phyloP scores from a whole-genome alignment of 2,329 filamentous ascomycete species.

The Colletotrichum siamense region DNA sequence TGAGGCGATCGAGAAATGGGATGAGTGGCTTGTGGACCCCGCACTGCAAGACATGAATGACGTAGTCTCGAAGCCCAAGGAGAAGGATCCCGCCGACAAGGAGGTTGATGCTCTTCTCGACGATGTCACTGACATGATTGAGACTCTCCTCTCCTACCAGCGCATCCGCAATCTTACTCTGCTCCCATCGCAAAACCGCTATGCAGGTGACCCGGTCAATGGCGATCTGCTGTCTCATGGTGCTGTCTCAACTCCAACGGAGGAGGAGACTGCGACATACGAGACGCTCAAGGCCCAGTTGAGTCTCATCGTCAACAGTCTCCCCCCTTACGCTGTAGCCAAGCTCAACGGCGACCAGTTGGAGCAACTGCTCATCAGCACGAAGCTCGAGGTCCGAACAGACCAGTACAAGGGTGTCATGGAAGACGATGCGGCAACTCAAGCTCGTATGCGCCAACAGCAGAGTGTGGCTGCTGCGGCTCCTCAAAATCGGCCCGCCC shows the following conservation, averaged over 20 bases:
- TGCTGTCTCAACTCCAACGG: constrained; percentile 69
- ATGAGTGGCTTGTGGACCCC: constrained; percentile 63
- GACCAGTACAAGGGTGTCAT: constrained; percentile 79
- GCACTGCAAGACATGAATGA: constrained; percentile 49
- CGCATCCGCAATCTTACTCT: constrained; percentile 77
- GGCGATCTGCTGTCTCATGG: constrained; percentile 73
- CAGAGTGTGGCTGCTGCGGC: constrained; percentile 31
- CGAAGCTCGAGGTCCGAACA: constrained; percentile 74
- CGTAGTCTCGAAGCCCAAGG: constrained; percentile 53
- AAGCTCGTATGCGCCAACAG: constrained; percentile 52
- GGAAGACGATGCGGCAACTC: constrained; percentile 75
- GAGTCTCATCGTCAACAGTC: constrained; percentile 71
- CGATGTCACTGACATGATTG: constrained; percentile 77
- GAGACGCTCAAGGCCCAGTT: constrained; percentile 78
- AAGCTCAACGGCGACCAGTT: constrained; percentile 87
- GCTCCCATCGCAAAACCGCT: constrained; percentile 66
- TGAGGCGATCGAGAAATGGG: constrained; percentile 63
- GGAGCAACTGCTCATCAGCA: constrained; percentile 83
- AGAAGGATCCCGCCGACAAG: constrained; percentile 10
- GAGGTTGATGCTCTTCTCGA: constrained; percentile 54
- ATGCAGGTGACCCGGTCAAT: constrained; percentile 65
- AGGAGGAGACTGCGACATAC: constrained; percentile 68
- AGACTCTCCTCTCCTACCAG: constrained; percentile 80
- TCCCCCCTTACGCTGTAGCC: constrained; percentile 86
- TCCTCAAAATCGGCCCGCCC: constrained; percentile 33